phyloP scores from a whole-genome alignment of 805 yeast species.

The Lachancea fermentati region DNA sequence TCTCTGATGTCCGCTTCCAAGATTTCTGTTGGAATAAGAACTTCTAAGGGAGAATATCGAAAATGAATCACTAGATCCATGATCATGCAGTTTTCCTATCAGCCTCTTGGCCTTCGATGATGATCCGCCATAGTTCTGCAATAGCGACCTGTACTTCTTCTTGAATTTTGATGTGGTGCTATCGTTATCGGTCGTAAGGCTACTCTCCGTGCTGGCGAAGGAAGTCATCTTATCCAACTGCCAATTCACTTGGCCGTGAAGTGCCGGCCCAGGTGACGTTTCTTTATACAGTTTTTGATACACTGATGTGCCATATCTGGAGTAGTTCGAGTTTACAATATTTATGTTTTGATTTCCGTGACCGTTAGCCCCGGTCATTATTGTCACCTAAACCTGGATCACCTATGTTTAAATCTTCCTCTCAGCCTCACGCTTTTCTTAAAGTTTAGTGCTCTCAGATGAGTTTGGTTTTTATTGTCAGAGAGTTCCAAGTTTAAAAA shows the following conservation, averaged over 20 bases:
- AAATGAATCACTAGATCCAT: constrained; percentile 27
- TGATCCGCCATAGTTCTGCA: constrained; percentile 9
- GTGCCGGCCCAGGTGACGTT: constrained; percentile 1
- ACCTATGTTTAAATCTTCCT: neutral
- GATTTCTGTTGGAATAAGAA: constrained; percentile 15
- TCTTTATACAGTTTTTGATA: constrained; percentile 20
- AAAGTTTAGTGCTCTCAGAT: neutral
- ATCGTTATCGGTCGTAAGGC: constrained; percentile 1
- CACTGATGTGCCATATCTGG: constrained; percentile 36
- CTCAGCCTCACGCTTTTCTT: neutral
- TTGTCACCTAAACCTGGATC: neutral
- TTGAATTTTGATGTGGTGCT: constrained; percentile 6
- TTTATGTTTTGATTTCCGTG: constrained; percentile 19
- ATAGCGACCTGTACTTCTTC: constrained; percentile 7
- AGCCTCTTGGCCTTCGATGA: constrained; percentile 20
- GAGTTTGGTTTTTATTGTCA: neutral
- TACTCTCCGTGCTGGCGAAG: constrained; percentile 5
- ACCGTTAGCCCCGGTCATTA: neutral
- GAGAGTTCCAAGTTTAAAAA: neutral
- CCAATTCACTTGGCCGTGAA: constrained; percentile 2
- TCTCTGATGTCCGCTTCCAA: constrained; percentile 4
- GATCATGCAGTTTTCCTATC: constrained; percentile 30
- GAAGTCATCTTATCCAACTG: neutral
- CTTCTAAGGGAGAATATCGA: constrained; percentile 28
- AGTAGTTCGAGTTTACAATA: constrained; percentile 34